These are phyloP conservation scores for Alternaria longipes DNA, from an alignment of 2,329 filamentous ascomycete species.

Conservation along the genomic window DNA sequence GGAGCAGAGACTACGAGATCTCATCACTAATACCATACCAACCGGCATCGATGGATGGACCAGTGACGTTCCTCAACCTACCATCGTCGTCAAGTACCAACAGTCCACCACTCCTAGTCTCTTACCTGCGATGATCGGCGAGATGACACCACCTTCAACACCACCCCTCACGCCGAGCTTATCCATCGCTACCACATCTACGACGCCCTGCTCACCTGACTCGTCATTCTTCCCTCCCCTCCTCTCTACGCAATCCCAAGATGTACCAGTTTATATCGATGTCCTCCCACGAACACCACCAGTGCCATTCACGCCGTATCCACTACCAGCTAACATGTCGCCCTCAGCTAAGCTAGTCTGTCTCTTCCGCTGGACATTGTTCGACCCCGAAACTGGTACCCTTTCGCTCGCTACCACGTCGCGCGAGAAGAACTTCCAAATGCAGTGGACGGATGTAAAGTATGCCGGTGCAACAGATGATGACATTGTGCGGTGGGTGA, in stretches of 20 bases:
- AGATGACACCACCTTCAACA: constrained; percentile 7
- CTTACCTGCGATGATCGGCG: not conserved
- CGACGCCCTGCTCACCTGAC: constrained; percentile 13
- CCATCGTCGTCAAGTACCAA: constrained; percentile 14
- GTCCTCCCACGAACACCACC: constrained; percentile 25
- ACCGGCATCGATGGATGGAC: constrained; percentile 24
- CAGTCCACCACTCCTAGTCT: not conserved
- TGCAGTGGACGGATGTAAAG: constrained; percentile 30
- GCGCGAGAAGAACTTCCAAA: constrained; percentile 32
- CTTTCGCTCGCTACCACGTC: constrained; percentile 26
- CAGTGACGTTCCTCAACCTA: constrained; percentile 16
- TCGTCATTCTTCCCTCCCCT: constrained; percentile 19
- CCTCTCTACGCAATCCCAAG: not conserved
- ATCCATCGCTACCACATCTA: constrained; percentile 18
- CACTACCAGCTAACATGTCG: constrained; percentile 33
- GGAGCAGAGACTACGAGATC: constrained; percentile 27
- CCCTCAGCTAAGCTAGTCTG: constrained; percentile 33
- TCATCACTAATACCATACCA: constrained; percentile 31
- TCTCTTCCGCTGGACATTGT: constrained; percentile 40
- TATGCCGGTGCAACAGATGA: constrained; percentile 23
- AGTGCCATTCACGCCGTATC: constrained; percentile 17
- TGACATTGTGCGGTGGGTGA: constrained; percentile 27
- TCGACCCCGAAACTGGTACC: constrained; percentile 20
- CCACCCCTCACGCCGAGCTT: not conserved
- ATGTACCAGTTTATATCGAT: constrained; percentile 7